Evolutionary conservation across 306 rosid genomes (phyloP).

Genomic region (Macrotyloma uniflorum): DNA sequence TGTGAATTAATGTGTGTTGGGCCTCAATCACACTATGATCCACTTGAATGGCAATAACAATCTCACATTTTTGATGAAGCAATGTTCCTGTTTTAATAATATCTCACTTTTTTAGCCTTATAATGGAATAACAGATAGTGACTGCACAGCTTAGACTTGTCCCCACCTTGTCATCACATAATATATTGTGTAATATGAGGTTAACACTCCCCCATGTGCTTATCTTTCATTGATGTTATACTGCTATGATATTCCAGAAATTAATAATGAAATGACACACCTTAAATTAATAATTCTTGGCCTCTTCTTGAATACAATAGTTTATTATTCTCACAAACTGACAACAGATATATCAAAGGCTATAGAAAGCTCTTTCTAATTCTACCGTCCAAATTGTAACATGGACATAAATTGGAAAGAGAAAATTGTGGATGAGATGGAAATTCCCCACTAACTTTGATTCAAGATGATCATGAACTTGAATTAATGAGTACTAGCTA

Average conservation of each 20-base stretch:
- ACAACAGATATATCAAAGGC: conserved; percentile 26
- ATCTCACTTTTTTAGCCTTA: conserved; percentile 46
- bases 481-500: conserved; percentile 11
- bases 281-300: conserved; percentile 31
- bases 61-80: conserved; percentile 42
- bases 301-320: neutral
- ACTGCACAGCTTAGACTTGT: conserved; percentile 56
- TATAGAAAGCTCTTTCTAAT: neutral
- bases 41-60: conserved; percentile 47
- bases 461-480: conserved; percentile 25
- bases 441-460: conserved; percentile 4
- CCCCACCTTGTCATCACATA: conserved; percentile 53
- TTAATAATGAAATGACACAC: conserved; percentile 20
- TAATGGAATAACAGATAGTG: conserved; percentile 58
- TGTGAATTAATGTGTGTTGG: conserved; percentile 52
- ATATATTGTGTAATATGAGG: conserved; percentile 43
- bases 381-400: neutral
- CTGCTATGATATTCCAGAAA: conserved; percentile 33
- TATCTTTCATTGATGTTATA: conserved; percentile 47
- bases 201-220: conserved; percentile 58
- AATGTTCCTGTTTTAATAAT: conserved; percentile 41
- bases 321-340: conserved; percentile 32
- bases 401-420: neutral
- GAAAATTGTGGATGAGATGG: conserved; percentile 5
- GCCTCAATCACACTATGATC: conserved; percentile 50